These are phyloP conservation scores for Exserohilum rostratum DNA, from an alignment of 2,329 filamentous ascomycete species.

Conservation along the genomic window DNA sequence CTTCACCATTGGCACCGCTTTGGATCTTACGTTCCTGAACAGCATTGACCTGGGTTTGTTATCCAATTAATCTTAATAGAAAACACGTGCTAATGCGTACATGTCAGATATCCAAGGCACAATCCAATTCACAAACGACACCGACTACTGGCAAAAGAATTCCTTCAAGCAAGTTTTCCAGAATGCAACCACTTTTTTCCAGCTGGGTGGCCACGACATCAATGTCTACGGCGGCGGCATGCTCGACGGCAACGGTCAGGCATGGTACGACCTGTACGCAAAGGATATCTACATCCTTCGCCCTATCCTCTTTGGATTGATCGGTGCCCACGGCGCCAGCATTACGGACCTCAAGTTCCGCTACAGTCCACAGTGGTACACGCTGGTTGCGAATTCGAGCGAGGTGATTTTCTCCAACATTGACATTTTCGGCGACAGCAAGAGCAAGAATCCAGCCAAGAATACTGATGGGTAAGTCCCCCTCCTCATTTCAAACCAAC, in stretches of 20 bases:
- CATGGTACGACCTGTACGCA: conserved; percentile 69
- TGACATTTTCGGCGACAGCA: conserved; percentile 62
- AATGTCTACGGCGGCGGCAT: conserved; percentile 71
- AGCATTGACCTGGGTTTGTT: conserved; percentile 64
- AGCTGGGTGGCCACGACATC: conserved; percentile 68
- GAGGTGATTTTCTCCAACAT: conserved; percentile 69
- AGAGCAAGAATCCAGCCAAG: conserved; percentile 62
- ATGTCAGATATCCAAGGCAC: conserved; percentile 62
- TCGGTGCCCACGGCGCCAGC: conserved; percentile 62
- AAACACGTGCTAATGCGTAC: conserved; percentile 4
- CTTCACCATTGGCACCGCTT: conserved; percentile 68
- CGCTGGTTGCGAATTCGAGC: conserved; percentile 68
- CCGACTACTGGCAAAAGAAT: conserved; percentile 71
- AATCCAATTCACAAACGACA: conserved; percentile 69
- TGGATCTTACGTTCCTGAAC: conserved; percentile 69
- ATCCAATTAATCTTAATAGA: background rate
- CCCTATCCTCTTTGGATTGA: conserved; percentile 63
- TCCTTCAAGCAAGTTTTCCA: conserved; percentile 70
- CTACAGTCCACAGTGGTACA: conserved; percentile 68
- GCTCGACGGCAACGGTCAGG: conserved; percentile 68
- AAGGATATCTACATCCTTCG: conserved; percentile 62
- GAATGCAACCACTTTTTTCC: conserved; percentile 70
- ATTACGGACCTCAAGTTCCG: conserved; percentile 66
- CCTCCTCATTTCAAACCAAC: conserved; percentile 19
- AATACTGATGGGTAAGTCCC: conserved; percentile 64